Conservation (phyloP, 2,329 filamentous ascomycete species). For the Aspergillus sp. region DNA sequence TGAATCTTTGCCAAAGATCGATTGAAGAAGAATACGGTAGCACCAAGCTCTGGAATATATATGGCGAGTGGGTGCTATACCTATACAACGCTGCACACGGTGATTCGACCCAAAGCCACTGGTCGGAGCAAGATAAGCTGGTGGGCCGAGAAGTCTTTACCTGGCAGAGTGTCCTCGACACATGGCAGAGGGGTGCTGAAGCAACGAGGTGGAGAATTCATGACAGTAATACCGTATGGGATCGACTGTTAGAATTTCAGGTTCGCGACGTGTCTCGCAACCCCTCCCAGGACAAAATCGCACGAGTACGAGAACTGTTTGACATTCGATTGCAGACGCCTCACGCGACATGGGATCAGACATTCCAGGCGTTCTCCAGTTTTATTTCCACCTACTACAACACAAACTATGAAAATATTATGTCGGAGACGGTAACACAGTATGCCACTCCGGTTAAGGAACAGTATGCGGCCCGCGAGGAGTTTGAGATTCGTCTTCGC, state of each 20-base stretch:
- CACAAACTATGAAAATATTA: slow-evolving; percentile 56
- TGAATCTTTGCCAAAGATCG: slow-evolving; percentile 60
- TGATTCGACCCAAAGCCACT: slow-evolving; percentile 36
- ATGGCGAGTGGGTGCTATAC: slow-evolving; percentile 60
- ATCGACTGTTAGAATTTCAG: slow-evolving; percentile 57
- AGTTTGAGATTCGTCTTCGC: slow-evolving; percentile 54
- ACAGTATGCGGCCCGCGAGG: slow-evolving; percentile 53
- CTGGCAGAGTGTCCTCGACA: slow-evolving; percentile 54
- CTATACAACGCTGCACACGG: slow-evolving; percentile 55
- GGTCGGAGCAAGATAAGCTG: slow-evolving; percentile 58
- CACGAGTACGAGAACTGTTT: slow-evolving; percentile 52
- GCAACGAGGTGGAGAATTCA: slow-evolving; percentile 61
- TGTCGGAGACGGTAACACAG: slow-evolving; percentile 54
- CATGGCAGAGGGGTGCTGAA: slow-evolving; percentile 57
- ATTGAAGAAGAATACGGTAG: slow-evolving; percentile 63
- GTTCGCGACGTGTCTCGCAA: slow-evolving; percentile 52
- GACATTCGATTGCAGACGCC: slow-evolving; percentile 56
- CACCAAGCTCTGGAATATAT: slow-evolving; percentile 61
- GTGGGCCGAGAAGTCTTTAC: slow-evolving; percentile 61
- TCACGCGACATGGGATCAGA: slow-evolving; percentile 60
- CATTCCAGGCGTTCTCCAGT: slow-evolving; percentile 59
- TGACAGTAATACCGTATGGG: slow-evolving; percentile 62
- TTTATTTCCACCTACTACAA: slow-evolving; percentile 59
- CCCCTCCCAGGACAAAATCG: slow-evolving; percentile 50
- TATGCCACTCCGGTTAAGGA: slow-evolving; percentile 44